These are phyloP conservation scores for Paracoccidioides brasiliensis DNA, from an alignment of 2,329 filamentous ascomycete species.

Conservation along the genomic window DNA sequence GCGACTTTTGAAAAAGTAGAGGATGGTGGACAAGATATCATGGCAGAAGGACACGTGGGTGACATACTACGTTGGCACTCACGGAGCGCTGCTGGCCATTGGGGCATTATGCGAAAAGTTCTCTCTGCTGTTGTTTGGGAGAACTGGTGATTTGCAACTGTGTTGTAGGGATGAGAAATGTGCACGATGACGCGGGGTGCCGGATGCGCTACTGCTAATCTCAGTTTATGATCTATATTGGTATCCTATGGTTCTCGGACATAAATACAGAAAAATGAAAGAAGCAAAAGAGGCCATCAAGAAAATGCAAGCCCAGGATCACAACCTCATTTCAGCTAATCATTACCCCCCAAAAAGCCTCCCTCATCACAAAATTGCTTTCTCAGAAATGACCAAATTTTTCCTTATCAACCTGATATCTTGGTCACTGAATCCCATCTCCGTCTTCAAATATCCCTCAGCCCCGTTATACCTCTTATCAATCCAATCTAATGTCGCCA, in stretches of 20 bases:
- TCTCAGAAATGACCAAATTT: constrained; percentile 34
- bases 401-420: constrained; percentile 38
- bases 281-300: no score
- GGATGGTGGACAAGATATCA: constrained; percentile 31
- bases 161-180: not conserved
- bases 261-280: not conserved
- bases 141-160: constrained; percentile 49
- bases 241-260: not conserved
- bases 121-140: constrained; percentile 72
- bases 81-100: constrained; percentile 69
- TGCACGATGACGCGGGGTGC: not conserved
- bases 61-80: constrained; percentile 60
- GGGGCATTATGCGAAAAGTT: constrained; percentile 80
- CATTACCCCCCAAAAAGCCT: not conserved
- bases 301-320: not conserved
- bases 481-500: constrained; percentile 41
- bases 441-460: constrained; percentile 48
- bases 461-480: constrained; percentile 48
- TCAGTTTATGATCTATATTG: constrained; percentile 1
- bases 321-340: not conserved
- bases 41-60: constrained; percentile 43
- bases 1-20: constrained; percentile 25
- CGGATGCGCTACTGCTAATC: not conserved
- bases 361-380: constrained; percentile 6
- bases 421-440: constrained; percentile 44